These are phyloP conservation scores for Taphrina wiesneri DNA, from an alignment of 1,139 yeast genomes.

Conservation along the genomic window DNA sequence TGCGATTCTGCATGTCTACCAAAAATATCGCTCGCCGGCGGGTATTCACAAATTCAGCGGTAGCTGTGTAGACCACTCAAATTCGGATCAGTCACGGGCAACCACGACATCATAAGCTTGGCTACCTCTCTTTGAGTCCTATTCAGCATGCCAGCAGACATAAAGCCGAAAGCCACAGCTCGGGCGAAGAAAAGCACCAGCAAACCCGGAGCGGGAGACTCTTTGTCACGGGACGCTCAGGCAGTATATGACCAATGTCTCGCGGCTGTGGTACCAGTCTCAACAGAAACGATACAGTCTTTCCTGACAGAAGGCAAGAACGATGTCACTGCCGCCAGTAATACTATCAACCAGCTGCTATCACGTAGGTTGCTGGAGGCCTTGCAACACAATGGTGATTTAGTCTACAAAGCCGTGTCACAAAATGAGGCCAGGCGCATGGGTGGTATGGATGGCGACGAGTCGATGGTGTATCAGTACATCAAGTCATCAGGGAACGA, in stretches of 20 bases:
- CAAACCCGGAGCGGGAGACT: neutral
- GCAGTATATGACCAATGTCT: slow-evolving; percentile 7
- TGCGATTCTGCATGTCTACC: too few species aligned
- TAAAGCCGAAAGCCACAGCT: neutral
- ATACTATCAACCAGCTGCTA: slow-evolving; percentile 20
- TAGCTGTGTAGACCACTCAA: too few species aligned
- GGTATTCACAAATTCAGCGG: too few species aligned
- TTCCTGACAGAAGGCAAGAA: slow-evolving; percentile 6
- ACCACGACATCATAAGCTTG: neutral
- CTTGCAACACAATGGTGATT: neutral
- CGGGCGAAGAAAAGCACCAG: neutral
- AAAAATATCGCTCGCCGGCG: too few species aligned
- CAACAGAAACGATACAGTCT: slow-evolving; percentile 4
- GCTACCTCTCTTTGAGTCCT: neutral
- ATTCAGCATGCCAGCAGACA: neutral
- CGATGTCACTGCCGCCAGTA: neutral
- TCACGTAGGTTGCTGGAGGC: slow-evolving; percentile 8
- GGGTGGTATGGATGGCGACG: slow-evolving; percentile 76
- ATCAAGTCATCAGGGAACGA: slow-evolving; percentile 93
- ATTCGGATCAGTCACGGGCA: too few species aligned
- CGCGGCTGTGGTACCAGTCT: neutral
- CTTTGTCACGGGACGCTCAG: slow-evolving; percentile 11
- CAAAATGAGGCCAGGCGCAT: slow-evolving; percentile 49
- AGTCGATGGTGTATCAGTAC: slow-evolving; percentile 84
- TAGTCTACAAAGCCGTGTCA: slow-evolving; percentile 38